phyloP scores from a whole-genome alignment of 148 eudicot species.

The Cornus kousa region DNA sequence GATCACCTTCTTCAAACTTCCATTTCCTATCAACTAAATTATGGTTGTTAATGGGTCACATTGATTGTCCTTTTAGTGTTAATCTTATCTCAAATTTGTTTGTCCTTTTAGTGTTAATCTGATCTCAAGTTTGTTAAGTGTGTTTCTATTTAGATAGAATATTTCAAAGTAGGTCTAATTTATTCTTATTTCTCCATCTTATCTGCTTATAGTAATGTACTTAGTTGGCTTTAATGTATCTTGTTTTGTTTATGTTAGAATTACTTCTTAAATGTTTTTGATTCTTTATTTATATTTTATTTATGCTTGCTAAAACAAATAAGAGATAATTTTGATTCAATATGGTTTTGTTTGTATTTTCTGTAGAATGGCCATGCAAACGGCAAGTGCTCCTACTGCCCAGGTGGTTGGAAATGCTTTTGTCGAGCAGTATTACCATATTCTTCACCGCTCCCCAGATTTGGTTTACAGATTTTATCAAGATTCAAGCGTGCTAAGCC shows the following conservation, averaged over 20 bases:
- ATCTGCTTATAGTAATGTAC: neutral
- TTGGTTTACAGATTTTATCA: constrained; percentile 63
- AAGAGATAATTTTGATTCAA: neutral
- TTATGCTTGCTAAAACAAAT: neutral
- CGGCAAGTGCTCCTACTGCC: constrained; percentile 30
- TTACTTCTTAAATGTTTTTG: neutral
- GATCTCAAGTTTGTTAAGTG: neutral
- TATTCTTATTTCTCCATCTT: neutral
- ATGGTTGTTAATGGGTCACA: neutral
- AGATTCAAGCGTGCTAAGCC: constrained; percentile 61
- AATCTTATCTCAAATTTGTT: neutral
- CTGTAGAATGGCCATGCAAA: constrained; percentile 38
- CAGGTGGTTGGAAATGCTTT: constrained; percentile 76
- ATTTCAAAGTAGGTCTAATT: neutral
- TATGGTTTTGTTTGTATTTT: constrained; percentile 2
- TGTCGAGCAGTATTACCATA: constrained; percentile 72
- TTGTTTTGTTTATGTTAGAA: neutral
- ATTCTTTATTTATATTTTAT: too few relatives aligned
- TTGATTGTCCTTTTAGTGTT: neutral
- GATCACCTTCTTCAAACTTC: neutral
- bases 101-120: neutral
- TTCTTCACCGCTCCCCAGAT: constrained; percentile 68
- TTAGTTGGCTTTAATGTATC: neutral
- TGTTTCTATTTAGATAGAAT: neutral
- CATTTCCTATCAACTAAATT: neutral